Conservation (phyloP, 1,139 yeast genomes). For the Taphrina populina region DNA sequence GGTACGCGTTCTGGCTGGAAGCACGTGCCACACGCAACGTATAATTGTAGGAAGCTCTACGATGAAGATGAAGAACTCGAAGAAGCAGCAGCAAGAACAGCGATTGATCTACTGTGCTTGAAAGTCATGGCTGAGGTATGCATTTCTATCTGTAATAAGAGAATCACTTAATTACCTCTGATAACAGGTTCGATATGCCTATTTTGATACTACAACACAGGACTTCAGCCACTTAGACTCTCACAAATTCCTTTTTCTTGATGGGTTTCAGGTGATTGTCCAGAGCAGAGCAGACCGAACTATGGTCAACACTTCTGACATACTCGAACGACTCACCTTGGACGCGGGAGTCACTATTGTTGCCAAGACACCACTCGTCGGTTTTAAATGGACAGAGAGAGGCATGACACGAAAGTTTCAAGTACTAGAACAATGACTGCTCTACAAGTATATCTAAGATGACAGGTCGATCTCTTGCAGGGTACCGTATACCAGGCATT, state of each 20-base stretch:
- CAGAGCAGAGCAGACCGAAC: constrained; percentile 1
- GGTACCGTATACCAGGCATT: constrained; percentile 1
- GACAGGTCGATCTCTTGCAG: constrained; percentile 5
- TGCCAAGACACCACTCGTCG: constrained; percentile 17
- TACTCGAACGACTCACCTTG: constrained; percentile 5
- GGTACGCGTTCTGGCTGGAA: no score
- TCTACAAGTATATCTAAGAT: not conserved
- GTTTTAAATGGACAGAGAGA: constrained; percentile 7
- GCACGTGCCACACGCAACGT: no score
- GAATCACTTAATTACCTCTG: no score
- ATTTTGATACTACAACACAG: no score
- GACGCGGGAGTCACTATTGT: not conserved
- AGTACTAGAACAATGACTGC: not conserved
- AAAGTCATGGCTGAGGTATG: no score
- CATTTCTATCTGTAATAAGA: no score
- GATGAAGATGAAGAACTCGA: no score
- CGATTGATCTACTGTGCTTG: no score
- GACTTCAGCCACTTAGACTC: no score
- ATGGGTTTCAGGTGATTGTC: not conserved
- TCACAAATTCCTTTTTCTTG: not conserved
- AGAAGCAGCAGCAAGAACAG: no score
- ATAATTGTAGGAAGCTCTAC: no score
- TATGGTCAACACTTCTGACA: not conserved
- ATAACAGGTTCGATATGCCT: no score
- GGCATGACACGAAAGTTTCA: constrained; percentile 10